Evolutionary conservation across 805 yeast genomes (phyloP), one percentile per base, ranked within the genome.

Genomic region (Metschnikowia corniflorae): DNA sequence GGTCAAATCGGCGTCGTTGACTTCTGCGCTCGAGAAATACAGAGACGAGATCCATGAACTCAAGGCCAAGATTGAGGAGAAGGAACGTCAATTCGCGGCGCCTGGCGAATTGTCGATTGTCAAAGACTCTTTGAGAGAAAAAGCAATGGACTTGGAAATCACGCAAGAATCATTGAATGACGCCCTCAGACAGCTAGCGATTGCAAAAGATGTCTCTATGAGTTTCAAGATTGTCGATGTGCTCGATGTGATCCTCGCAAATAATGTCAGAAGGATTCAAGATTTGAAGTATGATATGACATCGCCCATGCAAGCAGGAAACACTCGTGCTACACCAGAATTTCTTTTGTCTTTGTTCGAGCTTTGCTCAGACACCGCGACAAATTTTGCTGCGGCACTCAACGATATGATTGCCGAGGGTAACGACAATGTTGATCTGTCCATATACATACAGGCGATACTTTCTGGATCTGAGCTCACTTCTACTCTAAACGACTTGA

Each of bases 251-350:
- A 75, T 86, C 32, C 65, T 87, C 42, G 70, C 67, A 16, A 74
- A 84, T 46, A 86, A 85, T 29, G 75, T 83, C 18, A 78, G 78
- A 43, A 70, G 87, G 34, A 71, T 87, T 35, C 94, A 87, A 60
- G 86, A 83, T 46, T 63, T 83, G 0, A 64, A 75, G 26, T 81
- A 75, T 51, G 87, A 81, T 50, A 65, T 86, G 43, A 81, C 78
- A 37, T 81, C 89, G 4, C 86, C 93, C 20, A 76, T 82, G 77
- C 86, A 83, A 58, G 86, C 87, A 4, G 93, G 93, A 37, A 85
- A 84, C 54, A 77, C 79, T 47, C 80, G 79, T 55, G 71, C 93
- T 2, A 75, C 91, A 0, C 85, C 91, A 2, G 80, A 75, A 46
- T 81, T 76, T 49, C 59, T 82, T 16, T 63, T 80, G 23, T 80